Percentiles rank a stretch among this genome's conserved stretches.
Conservation (phyloP, 2,329 filamentous ascomycete species). For the Beauveria asiatica region DNA sequence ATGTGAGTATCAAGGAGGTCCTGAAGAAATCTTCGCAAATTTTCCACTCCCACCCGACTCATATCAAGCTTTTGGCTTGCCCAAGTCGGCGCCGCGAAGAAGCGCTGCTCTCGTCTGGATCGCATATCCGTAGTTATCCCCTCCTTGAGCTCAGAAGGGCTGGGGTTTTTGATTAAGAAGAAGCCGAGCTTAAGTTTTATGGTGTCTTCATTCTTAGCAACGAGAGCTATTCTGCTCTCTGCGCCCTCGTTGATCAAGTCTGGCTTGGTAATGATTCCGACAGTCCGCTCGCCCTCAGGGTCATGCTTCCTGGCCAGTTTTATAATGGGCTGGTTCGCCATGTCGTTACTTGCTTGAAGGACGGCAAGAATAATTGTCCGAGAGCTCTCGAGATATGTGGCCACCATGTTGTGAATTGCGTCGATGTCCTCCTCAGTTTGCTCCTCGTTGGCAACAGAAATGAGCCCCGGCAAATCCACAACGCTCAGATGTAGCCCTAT, state of each 20-base stretch:
- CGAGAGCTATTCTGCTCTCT: constrained; percentile 20
- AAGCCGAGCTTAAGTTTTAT: constrained; percentile 34
- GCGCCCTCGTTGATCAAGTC: constrained; percentile 24
- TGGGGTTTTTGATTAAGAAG: constrained; percentile 27
- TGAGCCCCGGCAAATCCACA: too few relatives aligned
- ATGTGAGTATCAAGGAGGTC: constrained; percentile 21
- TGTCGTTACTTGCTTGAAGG: too few relatives aligned
- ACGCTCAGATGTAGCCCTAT: too few relatives aligned
- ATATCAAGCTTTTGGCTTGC: constrained; percentile 17
- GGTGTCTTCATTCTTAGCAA: constrained; percentile 24
- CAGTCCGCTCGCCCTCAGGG: constrained; percentile 24
- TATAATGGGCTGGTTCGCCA: constrained; percentile 7
- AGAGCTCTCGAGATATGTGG: too few relatives aligned
- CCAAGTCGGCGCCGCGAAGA: constrained; percentile 29
- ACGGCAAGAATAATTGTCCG: too few relatives aligned
- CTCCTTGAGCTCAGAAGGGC: constrained; percentile 23
- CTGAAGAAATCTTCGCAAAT: constrained; percentile 17
- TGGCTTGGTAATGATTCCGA: constrained; percentile 37
- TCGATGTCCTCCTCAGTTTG: too few relatives aligned
- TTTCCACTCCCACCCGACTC: constrained; percentile 15
- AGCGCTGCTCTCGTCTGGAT: constrained; percentile 31
- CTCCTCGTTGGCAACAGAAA: too few relatives aligned
- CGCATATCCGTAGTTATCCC: constrained; percentile 25
- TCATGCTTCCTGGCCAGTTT: constrained; percentile 22
- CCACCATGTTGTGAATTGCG: too few relatives aligned